Evolutionary conservation across 192 early-diverging fungal species (phyloP).

Genomic region (Backusella mclennaniae): DNA sequence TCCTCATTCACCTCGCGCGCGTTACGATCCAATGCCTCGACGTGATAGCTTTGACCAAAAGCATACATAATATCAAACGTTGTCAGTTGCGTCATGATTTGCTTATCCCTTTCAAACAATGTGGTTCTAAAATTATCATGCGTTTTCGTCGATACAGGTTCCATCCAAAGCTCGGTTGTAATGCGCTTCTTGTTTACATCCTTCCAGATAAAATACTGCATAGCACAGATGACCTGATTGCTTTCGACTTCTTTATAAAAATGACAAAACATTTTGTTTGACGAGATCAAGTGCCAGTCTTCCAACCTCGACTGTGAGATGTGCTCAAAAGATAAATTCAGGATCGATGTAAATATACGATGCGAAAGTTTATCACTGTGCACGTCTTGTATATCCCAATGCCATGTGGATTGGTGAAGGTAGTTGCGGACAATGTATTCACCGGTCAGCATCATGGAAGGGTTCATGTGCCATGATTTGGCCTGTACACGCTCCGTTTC

Average conservation of each 20-base stretch:
- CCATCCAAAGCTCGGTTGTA: slow-evolving; percentile 56
- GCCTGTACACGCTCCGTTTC: neutral
- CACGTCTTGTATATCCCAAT: slow-evolving; percentile 48
- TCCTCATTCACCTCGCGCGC: neutral
- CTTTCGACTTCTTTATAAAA: slow-evolving; percentile 49
- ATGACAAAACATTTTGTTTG: slow-evolving; percentile 33
- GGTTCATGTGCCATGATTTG: slow-evolving; percentile 31
- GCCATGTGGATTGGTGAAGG: slow-evolving; percentile 44
- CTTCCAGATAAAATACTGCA: slow-evolving; percentile 52
- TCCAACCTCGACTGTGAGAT: slow-evolving; percentile 45
- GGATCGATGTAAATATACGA: slow-evolving; percentile 32
- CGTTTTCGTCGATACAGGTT: slow-evolving; percentile 31
- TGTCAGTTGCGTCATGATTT: slow-evolving; percentile 46
- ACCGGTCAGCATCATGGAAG: slow-evolving; percentile 25
- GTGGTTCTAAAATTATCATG: neutral
- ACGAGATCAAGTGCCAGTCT: slow-evolving; percentile 38
- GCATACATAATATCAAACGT: slow-evolving; percentile 55
- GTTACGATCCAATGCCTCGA: neutral
- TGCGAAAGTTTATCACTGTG: slow-evolving; percentile 31
- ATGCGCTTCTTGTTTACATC: slow-evolving; percentile 40
- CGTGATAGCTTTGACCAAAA: slow-evolving; percentile 31
- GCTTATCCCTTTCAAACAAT: slow-evolving; percentile 30
- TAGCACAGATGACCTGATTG: slow-evolving; percentile 21
- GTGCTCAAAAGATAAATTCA: slow-evolving; percentile 50
- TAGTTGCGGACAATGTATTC: slow-evolving; percentile 52